Evolutionary conservation across 2,329 filamentous ascomycete species (phyloP), one percentile per base, ranked within the genome.

Genomic region (Fusarium sp.): DNA sequence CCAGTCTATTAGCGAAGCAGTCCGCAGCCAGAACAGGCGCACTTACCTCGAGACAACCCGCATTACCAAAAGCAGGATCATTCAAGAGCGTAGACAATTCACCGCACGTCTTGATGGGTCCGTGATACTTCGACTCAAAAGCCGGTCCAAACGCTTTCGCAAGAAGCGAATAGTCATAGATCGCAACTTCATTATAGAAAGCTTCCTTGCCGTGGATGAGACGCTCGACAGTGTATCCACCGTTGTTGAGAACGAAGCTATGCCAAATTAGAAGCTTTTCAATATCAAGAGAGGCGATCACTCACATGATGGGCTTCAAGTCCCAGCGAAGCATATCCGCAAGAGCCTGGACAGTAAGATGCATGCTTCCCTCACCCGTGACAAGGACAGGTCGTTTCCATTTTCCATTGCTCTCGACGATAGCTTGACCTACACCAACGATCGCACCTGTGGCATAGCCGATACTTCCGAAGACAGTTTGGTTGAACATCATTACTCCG

Each of bases 301-400:
- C 21, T 23, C 10, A 54, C 55, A 58, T 54, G 21, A 54, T 19
- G n/a, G 55, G 55, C 48, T 58, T 58, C 18, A 58, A n/a, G 1
- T 44, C 37, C 37, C 48, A 58, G 2, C 48, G 21, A 1, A 54
- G 11, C 48, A 44, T 54, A 13, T 58, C 28, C 3, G 48, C 37
- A 10, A 58, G 2, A 2, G 48, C 48, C 14, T 58, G 48, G 4
- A 55, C 42, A 3, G 48, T 54, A 6, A 58, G 55, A 6, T 58
- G 37, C 37, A 54, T 58, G 4, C 18, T 28, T 1, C 48, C 48
- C 4, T 58, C 55, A 4, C 55, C 55, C 9, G 55, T 58, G 1
- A 54, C 28, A 12, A 54, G 55, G 0, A 58, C 5, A 43, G 48
- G 55, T 6, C 55, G 1, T n/a, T 43, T 54, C 55, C 48, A 58